Base-by-base conservation (phyloP, 768 basidiomycete genomes). In the Lactifluus subvellereus region DNA sequence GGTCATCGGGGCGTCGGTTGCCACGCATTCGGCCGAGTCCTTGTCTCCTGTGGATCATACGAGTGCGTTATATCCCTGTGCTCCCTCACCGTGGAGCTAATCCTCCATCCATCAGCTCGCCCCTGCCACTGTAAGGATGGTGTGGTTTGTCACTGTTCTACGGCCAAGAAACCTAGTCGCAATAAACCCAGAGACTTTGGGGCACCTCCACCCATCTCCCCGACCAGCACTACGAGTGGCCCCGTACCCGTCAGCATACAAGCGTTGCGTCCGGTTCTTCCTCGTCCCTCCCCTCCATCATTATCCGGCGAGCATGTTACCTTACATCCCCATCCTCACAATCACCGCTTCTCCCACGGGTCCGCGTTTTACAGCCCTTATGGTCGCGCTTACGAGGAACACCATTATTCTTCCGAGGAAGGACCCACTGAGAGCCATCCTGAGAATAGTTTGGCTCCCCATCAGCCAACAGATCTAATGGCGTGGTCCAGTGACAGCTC, bases 1-100 rank as follows among this genome's bases (percentile, higher is more conserved):
- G 73, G 81, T 82, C 74, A 79, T 87, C 77, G 85, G 81, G 79
- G 80, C 84, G 79, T 82, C 80, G 80, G 79, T 81, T 72, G 79
- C 79, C 64, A 71, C 75, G 67, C 77, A 77, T 66, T 66, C 70
- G 54, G 70, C 73, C 27, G 84, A 86, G 67, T 77, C 79, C 66
- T 77, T 77, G 54, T 78, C 80, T 60, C 85, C 87, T 68, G 84
- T 85, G 60, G 85, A 88, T 69, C 79, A 80, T 74, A 79, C 84
- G 75, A 49, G 73, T 70, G 13, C 1, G 68, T 47, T 47, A 30
- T 35, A 42, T 40, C 27, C 20, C 18, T 18, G 7, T 51, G 7
- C 5, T n/a, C 6, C 30, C 13, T 20, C 6, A 13, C 20, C 10
- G 45, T 20, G 7, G n/a, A 8, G 9, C 52, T 63, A 18, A 53